These are phyloP conservation scores for Coemansia sp. DNA, from an alignment of 192 early-diverging fungal species.

Conservation along the genomic window DNA sequence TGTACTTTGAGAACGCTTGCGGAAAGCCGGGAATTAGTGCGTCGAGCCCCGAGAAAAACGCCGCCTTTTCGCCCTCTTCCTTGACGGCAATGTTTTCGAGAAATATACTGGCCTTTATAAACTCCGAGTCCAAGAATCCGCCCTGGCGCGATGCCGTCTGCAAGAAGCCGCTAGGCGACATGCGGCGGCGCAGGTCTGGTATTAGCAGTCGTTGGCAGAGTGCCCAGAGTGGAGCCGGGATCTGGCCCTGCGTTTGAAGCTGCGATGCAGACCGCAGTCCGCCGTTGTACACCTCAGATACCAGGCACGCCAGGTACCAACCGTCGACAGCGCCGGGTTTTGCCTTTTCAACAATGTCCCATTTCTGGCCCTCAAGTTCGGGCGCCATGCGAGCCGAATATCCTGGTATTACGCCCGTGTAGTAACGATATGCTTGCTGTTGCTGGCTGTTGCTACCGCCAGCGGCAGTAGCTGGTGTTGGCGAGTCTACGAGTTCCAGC, in stretches of 20 bases:
- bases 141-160: conserved; percentile 59
- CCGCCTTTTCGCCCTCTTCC: conserved; percentile 80
- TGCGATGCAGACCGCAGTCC: conserved; percentile 54
- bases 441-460: conserved; percentile 52
- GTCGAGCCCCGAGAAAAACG: conserved; percentile 82
- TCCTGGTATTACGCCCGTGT: conserved; percentile 30
- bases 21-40: conserved; percentile 75
- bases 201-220: conserved; percentile 63
- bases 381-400: conserved; percentile 45
- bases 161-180: conserved; percentile 68
- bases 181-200: conserved; percentile 61
- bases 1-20: conserved; percentile 80
- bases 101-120: conserved; percentile 79
- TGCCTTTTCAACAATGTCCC: conserved; percentile 13
- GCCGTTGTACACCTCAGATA: conserved; percentile 83
- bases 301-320: conserved; percentile 78
- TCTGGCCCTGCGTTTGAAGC: conserved; percentile 52
- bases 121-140: conserved; percentile 80
- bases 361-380: conserved; percentile 34
- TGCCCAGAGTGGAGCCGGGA: conserved; percentile 60
- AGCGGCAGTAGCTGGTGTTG: conserved; percentile 9
- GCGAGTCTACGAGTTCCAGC: conserved; percentile 72
- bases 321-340: conserved; percentile 66
- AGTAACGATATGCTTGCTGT: conserved; percentile 25
- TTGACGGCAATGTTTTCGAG: conserved; percentile 93